A percentile compares a stretch with the other conserved stretches of the same genome.
Conservation (phyloP, 2,329 filamentous ascomycete species). For the Curvularia hawaiiensis region DNA sequence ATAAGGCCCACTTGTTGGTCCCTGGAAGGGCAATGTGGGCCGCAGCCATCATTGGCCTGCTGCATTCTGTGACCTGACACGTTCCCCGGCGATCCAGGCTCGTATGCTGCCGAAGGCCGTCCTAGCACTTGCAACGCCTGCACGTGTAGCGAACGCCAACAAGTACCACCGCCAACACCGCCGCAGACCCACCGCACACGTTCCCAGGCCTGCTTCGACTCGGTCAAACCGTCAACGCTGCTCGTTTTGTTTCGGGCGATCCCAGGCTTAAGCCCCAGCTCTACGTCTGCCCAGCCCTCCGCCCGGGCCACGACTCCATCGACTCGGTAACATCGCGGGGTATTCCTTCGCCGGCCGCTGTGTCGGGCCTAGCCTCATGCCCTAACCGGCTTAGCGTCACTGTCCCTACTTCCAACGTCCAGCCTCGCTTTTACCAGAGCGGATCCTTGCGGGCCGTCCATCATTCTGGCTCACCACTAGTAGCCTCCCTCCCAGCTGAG, state of each 20-base stretch:
- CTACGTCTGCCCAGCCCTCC: background rate
- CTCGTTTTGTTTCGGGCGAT: background rate
- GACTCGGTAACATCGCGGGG: constrained; percentile 4
- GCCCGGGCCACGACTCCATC: background rate
- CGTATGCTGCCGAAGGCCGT: background rate
- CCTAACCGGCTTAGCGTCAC: background rate
- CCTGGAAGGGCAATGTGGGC: background rate
- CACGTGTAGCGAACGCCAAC: background rate
- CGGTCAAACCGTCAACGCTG: background rate
- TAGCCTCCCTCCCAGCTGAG: background rate
- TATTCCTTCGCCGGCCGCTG: background rate
- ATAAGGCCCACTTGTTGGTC: background rate
- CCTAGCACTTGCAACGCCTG: background rate
- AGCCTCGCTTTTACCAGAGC: background rate
- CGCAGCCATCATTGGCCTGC: background rate
- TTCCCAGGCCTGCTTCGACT: background rate
- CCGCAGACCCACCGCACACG: background rate
- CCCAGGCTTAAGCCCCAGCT: background rate
- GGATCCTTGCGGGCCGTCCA: background rate
- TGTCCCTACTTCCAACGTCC: background rate
- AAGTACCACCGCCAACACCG: background rate
- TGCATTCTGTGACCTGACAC: background rate
- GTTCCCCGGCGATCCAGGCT: background rate
- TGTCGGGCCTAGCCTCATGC: background rate
- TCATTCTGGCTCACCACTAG: background rate